A percentile compares a stretch with the other conserved stretches of the same genome.
Evolutionary conservation across 352 stramenopile species (phyloP).

Genomic region (Globisporangium carolinianum): DNA sequence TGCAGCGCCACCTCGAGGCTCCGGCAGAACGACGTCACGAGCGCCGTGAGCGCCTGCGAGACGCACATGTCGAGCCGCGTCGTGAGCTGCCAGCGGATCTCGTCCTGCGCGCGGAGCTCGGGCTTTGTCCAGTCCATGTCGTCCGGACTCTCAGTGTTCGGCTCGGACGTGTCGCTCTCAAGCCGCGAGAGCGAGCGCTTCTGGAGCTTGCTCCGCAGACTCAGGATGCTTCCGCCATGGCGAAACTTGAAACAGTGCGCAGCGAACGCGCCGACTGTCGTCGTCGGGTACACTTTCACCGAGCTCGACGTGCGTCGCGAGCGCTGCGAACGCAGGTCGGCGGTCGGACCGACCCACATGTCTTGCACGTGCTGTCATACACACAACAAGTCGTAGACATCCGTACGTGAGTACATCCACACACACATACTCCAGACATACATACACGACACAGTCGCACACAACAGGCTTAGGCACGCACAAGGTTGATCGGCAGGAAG

Average conservation of each 20-base stretch:
- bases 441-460: no score
- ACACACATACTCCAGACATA: background rate
- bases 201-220: conserved; percentile 44
- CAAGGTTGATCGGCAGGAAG: conserved; percentile 76
- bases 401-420: background rate
- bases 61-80: conserved; percentile 76
- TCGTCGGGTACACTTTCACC: conserved; percentile 59
- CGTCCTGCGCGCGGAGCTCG: conserved; percentile 38
- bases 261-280: conserved; percentile 76
- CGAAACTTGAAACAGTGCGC: conserved; percentile 81
- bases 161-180: conserved; percentile 37
- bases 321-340: conserved; percentile 58
- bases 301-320: conserved; percentile 47
- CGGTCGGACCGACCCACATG: conserved; percentile 72
- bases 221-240: conserved; percentile 65
- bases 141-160: conserved; percentile 11
- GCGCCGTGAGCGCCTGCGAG: conserved; percentile 64
- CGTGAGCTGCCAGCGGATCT: conserved; percentile 72
- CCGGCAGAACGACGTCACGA: conserved; percentile 70
- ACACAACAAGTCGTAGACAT: background rate
- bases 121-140: conserved; percentile 52
- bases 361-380: conserved; percentile 63
- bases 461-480: conserved; percentile 7
- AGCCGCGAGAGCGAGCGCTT: conserved; percentile 49
- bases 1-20: conserved; percentile 65